Conservation (phyloP, 148 eudicot species). For the Mesembryanthemum crystallinum region DNA sequence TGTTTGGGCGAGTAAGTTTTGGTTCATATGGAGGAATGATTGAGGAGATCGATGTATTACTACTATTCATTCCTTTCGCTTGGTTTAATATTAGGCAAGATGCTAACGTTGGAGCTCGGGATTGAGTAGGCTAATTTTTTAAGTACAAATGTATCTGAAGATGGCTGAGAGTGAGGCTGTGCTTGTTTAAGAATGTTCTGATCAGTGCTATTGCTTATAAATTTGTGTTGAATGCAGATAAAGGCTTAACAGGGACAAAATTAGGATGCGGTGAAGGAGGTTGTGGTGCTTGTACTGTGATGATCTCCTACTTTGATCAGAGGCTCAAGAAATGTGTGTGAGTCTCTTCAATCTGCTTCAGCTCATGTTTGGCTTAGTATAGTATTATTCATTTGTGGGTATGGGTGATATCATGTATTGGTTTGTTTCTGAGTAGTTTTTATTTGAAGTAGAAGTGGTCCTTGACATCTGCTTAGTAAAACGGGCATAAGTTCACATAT, state of each 20-base stretch:
- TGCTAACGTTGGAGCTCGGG: background rate
- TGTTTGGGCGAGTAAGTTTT: background rate
- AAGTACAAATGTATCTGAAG: background rate
- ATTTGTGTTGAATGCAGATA: conserved; percentile 47
- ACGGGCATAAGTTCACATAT: background rate
- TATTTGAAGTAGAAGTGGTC: background rate
- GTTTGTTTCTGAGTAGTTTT: background rate
- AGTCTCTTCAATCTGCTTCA: conserved; percentile 29
- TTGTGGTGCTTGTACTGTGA: conserved; percentile 99
- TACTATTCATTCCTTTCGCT: background rate
- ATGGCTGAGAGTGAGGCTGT: background rate
- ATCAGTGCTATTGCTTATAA: conserved; percentile 1
- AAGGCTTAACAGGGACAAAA: conserved; percentile 87
- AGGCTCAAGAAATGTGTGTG: conserved; percentile 79
- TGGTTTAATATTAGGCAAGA: background rate
- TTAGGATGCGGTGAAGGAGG: conserved; percentile 99
- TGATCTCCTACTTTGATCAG: conserved; percentile 73
- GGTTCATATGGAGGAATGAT: background rate
- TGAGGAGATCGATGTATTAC: background rate
- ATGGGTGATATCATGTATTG: background rate
- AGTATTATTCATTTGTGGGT: conserved; percentile 3
- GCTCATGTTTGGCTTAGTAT: background rate
- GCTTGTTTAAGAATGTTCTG: conserved; percentile 4
- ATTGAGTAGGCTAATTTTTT: background rate
- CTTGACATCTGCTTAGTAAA: background rate